Evolutionary conservation across 2,329 filamentous ascomycete genomes (phyloP), one percentile per base, ranked within the genome.

Genomic region (Trichoderma breve): DNA sequence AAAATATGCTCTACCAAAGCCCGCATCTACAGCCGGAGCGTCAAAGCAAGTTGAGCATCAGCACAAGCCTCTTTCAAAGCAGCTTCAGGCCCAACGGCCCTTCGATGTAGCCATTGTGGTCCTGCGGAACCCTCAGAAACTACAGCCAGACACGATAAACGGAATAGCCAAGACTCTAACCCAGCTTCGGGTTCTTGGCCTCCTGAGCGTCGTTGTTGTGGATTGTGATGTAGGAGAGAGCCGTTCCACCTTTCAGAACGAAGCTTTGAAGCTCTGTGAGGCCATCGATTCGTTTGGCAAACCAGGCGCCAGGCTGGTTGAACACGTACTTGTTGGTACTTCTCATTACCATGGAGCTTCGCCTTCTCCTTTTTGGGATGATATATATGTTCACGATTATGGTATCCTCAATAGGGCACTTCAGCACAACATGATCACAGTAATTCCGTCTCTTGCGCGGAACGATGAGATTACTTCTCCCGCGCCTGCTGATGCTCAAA

Each of bases 91-190:
- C 51, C 76, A 80, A n/a, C 55, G 47, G 47, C 81, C 80, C 30
- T 75, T 83, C 57, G 81, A 97, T 80, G 86, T 97, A 72, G 95
- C 96, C 18, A 84, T 99, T 71, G 90, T 98, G 75, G 97, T 97
- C 81, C 86, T 99, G 70, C 89, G 92, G 68, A 87, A 88, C 57
- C 91, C 94, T 0, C 91, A 97, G 76, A 81, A 85, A 2, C 86
- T 97, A 61, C 87, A 93, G 76, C 88, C 94, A 72, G 82, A 84
- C 2, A 92, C 89, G 0, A 79, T 98, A 12, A 82, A 87, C 60
- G 95, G 94, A 1, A 89, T 98, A 72, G 93, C 92, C 6, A 90
- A 91, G 79, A 98, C 96, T 0, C 82, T 99, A 53, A 91, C 91
- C 34, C 95, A 97, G 80, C 89, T 99, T 64, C 89, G 90, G 51